A percentile compares a stretch with the other conserved stretches of the same genome.
Evolutionary conservation across 345 rosid species (phyloP).

Genomic region (Murraya paniculata): DNA sequence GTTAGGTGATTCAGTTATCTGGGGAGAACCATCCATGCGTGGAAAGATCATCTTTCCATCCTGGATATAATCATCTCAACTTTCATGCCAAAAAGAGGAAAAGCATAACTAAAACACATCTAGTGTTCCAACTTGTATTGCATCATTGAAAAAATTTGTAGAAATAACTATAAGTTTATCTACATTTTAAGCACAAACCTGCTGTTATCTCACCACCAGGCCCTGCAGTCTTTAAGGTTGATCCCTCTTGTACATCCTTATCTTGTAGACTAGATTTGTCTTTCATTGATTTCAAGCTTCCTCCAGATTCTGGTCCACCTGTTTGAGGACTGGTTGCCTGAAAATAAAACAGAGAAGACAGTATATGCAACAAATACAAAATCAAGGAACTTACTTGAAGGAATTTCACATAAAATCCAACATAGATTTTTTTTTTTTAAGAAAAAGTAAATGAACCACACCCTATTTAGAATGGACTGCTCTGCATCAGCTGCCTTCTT

Average conservation of each 20-base stretch:
- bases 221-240: constrained; percentile 87
- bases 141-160: background rate
- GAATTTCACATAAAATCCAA: background rate
- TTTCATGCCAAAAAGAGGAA: background rate
- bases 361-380: background rate
- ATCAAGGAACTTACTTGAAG: background rate
- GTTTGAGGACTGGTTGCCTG: constrained; percentile 94
- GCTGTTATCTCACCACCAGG: constrained; percentile 95
- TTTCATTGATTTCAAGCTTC: constrained; percentile 83
- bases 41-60: background rate
- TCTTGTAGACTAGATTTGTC: constrained; percentile 67
- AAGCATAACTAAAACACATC: background rate
- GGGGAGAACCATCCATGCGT: background rate
- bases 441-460: constrained; percentile 16
- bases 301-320: constrained; percentile 64
- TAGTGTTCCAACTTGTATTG: background rate
- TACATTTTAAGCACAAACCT: constrained; percentile 42
- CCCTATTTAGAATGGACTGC: constrained; percentile 80
- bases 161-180: background rate
- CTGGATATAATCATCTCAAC: background rate
- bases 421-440: constrained; percentile 2
- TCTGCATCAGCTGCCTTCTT: constrained; percentile 83
- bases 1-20: background rate
- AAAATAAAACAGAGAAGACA: constrained; percentile 12
- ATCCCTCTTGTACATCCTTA: constrained; percentile 72